These are phyloP conservation scores for Tulasnella sp. DNA, from an alignment of 768 basidiomycete species.

Conservation along the genomic window DNA sequence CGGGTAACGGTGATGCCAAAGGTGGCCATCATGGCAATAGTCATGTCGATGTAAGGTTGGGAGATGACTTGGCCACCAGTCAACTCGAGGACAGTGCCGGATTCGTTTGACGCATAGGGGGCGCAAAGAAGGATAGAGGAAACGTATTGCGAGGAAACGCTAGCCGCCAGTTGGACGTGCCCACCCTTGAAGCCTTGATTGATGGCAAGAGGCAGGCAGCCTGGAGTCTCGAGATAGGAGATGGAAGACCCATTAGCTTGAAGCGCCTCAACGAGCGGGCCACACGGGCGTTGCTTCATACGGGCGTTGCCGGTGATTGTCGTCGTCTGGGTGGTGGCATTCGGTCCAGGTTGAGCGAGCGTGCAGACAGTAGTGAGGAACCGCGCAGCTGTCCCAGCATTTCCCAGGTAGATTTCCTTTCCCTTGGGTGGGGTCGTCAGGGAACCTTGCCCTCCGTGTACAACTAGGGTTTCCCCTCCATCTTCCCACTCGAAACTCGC, in stretches of 20 bases:
- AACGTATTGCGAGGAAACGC: constrained; percentile 95
- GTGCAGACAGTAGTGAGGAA: constrained; percentile 96
- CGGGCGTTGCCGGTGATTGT: constrained; percentile 93
- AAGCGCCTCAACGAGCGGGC: constrained; percentile 85
- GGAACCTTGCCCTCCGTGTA: constrained; percentile 71
- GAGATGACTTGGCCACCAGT: constrained; percentile 93
- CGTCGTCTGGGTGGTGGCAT: constrained; percentile 35
- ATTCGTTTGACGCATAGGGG: constrained; percentile 71
- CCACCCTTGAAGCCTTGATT: constrained; percentile 64
- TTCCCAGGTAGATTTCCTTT: constrained; percentile 88
- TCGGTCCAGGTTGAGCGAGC: constrained; percentile 45
- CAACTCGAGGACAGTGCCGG: constrained; percentile 63
- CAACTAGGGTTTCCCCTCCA: constrained; percentile 87
- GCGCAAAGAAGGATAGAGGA: constrained; percentile 94
- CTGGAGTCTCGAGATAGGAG: constrained; percentile 61
- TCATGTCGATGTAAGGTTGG: constrained; percentile 99
- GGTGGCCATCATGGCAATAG: constrained; percentile 90
- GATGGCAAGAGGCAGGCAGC: constrained; percentile 83
- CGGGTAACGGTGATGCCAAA: constrained; percentile 75
- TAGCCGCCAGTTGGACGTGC: constrained; percentile 76
- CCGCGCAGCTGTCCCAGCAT: constrained; percentile 94
- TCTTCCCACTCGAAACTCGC: constrained; percentile 93
- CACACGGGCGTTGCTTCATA: constrained; percentile 98
- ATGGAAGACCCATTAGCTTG: constrained; percentile 66
- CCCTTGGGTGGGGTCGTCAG: constrained; percentile 65